Evolutionary conservation across 192 early-diverging fungal genomes (phyloP), one percentile per base, ranked within the genome.

Genomic region (Spizellomyces sp.): DNA sequence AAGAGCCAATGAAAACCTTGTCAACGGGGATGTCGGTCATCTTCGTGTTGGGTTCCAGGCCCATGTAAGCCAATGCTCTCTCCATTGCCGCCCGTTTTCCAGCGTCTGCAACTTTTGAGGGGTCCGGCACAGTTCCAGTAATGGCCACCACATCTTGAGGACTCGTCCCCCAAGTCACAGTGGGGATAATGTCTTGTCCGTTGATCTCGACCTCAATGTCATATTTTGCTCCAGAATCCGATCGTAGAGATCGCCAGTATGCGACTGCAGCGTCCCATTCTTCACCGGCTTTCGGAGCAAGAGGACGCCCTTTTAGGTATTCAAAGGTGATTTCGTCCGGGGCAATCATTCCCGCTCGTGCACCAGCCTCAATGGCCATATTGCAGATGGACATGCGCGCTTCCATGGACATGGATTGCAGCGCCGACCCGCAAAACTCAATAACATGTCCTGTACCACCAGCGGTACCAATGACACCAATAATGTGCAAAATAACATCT

Each of bases 1-100:
- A 90, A 27, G 85, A 87, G 12, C 89, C 89, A 70, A 90, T 90
- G 70, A 90, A 90, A 42, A 88, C 89, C 79, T 90, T 90, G 77
- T 90, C 87, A 48, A 90, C 77, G 59, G 74, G 66, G 69, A 90
- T 80, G 42, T 73, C 67, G 55, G 76, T 75, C 79, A 90, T 80
- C 21, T 73, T 76, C 4, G 82, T 87, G 74, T 87, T 87, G 62
- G 89, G 84, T 5, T 69, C 75, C 55, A 90, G 70, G 19, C 87
- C 89, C 78, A 90, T 90, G 72, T 90, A 90, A 9, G 77, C 75
- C 45, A 89, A 67, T 12, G 87, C 78, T 9, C 87, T 77, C 67
- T 85, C 76, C 69, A 87, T 82, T 10, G 75, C 83, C 21, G 80
- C 80, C 46, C 77, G 72, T 45, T 78, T 75, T 44, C 56, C 56